These are phyloP conservation scores for Aegilops tauschii DNA, from an alignment of 176 grass and related monocot species.

Conservation along the genomic window DNA sequence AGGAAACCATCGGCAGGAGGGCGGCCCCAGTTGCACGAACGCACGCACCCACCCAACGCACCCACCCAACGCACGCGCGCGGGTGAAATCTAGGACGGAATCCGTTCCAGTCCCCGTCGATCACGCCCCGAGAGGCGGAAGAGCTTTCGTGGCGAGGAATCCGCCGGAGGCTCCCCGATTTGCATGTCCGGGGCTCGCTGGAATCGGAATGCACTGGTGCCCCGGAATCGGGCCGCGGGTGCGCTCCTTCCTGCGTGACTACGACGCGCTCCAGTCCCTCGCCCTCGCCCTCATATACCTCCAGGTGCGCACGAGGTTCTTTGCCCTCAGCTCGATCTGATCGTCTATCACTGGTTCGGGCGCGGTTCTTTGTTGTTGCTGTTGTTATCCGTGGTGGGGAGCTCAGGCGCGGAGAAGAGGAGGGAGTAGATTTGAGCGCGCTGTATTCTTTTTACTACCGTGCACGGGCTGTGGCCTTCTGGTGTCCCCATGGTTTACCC, in stretches of 20 bases:
- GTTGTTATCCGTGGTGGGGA: neutral
- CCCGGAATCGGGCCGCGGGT: slow-evolving; percentile 54
- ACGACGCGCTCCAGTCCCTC: slow-evolving; percentile 83
- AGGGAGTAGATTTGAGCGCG: neutral
- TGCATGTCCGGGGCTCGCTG: slow-evolving; percentile 30
- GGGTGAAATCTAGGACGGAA: slow-evolving; percentile 1
- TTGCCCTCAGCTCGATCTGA: neutral
- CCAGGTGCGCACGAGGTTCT: slow-evolving; percentile 47
- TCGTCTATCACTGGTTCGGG: slow-evolving; percentile 6
- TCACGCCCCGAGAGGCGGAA: neutral
- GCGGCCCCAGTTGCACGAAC: neutral
- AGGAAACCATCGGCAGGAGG: neutral
- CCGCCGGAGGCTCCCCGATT: neutral
- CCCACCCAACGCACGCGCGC: neutral
- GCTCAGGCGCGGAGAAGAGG: neutral
- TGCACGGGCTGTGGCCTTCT: neutral
- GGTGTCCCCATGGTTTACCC: neutral
- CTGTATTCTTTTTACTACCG: neutral
- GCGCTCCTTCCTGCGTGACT: slow-evolving; percentile 89
- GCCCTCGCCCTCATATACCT: slow-evolving; percentile 88
- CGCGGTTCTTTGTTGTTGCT: neutral
- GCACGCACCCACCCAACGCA: neutral
- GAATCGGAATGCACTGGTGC: slow-evolving; percentile 62
- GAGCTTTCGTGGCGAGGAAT: neutral
- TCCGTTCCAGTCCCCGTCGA: neutral